A percentile compares a stretch with the other conserved stretches of the same genome.
These are phyloP conservation scores for Lobosporangium transversale DNA, from an alignment of 192 early-diverging fungal genomes.

Conservation along the genomic window DNA sequence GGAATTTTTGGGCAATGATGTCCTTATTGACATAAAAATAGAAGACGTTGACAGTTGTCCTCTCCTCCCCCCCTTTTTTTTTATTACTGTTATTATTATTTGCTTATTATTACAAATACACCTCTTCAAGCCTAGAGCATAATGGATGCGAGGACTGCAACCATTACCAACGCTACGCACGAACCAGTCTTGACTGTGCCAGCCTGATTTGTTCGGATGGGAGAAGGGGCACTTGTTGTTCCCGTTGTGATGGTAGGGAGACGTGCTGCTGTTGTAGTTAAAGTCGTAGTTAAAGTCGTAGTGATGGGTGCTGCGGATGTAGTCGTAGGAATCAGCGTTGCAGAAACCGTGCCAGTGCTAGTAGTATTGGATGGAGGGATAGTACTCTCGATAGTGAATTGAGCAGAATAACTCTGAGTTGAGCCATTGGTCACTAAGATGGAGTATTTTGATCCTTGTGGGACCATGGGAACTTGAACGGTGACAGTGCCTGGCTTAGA, in stretches of 20 bases:
- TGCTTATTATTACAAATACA: too few species aligned
- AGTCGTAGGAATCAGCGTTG: neutral
- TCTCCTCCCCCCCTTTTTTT: too few species aligned
- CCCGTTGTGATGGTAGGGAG: neutral
- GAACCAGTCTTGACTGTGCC: conserved; percentile 22
- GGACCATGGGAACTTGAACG: conserved; percentile 23
- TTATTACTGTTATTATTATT: too few species aligned
- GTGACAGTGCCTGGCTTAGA: conserved; percentile 17
- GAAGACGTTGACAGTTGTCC: too few species aligned
- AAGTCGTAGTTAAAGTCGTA: neutral
- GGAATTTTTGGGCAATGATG: too few species aligned
- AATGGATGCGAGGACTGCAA: conserved; percentile 32
- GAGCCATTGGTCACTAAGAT: conserved; percentile 30
- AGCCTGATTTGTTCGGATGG: neutral
- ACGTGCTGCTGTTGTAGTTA: too few species aligned
- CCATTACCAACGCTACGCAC: conserved; percentile 16
- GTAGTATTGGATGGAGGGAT: conserved; percentile 5
- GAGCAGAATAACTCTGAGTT: conserved; percentile 27
- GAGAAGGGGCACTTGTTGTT: neutral
- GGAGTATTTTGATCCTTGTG: conserved; percentile 26
- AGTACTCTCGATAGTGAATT: conserved; percentile 26
- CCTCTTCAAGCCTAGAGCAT: too few species aligned
- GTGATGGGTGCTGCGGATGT: neutral
- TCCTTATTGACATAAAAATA: too few species aligned
- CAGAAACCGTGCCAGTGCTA: neutral